These are phyloP conservation scores for Colletotrichum filicis DNA, from an alignment of 2,329 filamentous ascomycete genomes.

Conservation along the genomic window DNA sequence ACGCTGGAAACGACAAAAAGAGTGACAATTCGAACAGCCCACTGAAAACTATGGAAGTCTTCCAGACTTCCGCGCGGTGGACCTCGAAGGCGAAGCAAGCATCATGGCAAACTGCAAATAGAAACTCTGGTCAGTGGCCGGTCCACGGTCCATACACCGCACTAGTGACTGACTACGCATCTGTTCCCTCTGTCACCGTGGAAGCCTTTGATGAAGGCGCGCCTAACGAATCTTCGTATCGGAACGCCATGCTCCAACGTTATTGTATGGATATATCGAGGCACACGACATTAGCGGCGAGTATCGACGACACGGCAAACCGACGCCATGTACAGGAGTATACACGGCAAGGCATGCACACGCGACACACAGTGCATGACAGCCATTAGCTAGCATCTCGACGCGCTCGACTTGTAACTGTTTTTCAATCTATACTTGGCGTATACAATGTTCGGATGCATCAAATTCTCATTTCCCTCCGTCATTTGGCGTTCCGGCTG, in stretches of 20 bases:
- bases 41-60: constrained; percentile 7
- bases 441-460: constrained; percentile 6
- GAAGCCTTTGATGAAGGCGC: neutral
- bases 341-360: neutral
- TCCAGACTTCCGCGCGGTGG: constrained; percentile 13
- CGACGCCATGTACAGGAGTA: constrained; percentile 8
- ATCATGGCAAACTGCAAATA: constrained; percentile 14
- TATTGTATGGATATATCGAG: neutral
- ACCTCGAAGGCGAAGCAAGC: constrained; percentile 2
- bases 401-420: constrained; percentile 8
- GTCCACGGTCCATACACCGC: neutral
- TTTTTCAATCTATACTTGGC: constrained; percentile 4
- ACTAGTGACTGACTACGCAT: neutral
- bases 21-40: neutral
- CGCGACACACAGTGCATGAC: constrained; percentile 15
- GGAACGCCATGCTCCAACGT: neutral
- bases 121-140: constrained; percentile 15
- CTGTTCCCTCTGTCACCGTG: constrained; percentile 5
- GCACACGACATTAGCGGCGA: constrained; percentile 4
- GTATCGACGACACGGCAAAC: constrained; percentile 6
- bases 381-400: neutral
- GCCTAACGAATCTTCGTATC: neutral
- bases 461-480: constrained; percentile 22
- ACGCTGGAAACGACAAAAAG: constrained; percentile 5
- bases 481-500: constrained; percentile 14